Percentiles rank a stretch among this genome's conserved stretches.
Conservation (phyloP, 2,329 filamentous ascomycete genomes). For the Endoconidiophora laricicola region DNA sequence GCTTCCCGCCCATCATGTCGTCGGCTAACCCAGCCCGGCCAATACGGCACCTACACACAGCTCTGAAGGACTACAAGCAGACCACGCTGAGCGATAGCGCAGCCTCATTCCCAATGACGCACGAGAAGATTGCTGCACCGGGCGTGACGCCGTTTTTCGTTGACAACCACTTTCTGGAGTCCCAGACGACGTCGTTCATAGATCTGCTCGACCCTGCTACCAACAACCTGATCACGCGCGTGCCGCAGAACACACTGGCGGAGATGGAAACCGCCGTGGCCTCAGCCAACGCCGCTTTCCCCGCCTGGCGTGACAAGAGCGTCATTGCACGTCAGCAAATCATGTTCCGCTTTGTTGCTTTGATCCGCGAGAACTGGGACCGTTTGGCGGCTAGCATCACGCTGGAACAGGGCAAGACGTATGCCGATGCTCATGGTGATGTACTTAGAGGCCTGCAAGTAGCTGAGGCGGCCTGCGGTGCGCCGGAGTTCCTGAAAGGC, state of each 20-base stretch:
- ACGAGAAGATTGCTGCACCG: slow-evolving; percentile 52
- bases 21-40: slow-evolving; percentile 25
- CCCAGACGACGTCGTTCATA: slow-evolving; percentile 54
- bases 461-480: slow-evolving; percentile 65
- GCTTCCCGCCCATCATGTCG: slow-evolving; percentile 5
- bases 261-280: slow-evolving; percentile 62
- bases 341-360: slow-evolving; percentile 70
- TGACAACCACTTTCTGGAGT: slow-evolving; percentile 61
- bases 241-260: slow-evolving; percentile 63
- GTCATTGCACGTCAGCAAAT: slow-evolving; percentile 63
- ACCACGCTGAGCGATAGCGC: slow-evolving; percentile 37
- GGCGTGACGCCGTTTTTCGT: slow-evolving; percentile 66
- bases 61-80: slow-evolving; percentile 9
- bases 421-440: slow-evolving; percentile 67
- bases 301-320: slow-evolving; percentile 54
- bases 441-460: slow-evolving; percentile 71
- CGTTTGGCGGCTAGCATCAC: slow-evolving; percentile 71
- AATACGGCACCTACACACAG: slow-evolving; percentile 35
- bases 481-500: slow-evolving; percentile 66
- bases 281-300: slow-evolving; percentile 60
- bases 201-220: slow-evolving; percentile 70
- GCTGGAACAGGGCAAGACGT: slow-evolving; percentile 77
- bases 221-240: slow-evolving; percentile 69
- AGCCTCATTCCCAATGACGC: slow-evolving; percentile 49
- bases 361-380: slow-evolving; percentile 77